phyloP scores from a whole-genome alignment of 805 yeast genomes.

The Saturnispora bothae region DNA sequence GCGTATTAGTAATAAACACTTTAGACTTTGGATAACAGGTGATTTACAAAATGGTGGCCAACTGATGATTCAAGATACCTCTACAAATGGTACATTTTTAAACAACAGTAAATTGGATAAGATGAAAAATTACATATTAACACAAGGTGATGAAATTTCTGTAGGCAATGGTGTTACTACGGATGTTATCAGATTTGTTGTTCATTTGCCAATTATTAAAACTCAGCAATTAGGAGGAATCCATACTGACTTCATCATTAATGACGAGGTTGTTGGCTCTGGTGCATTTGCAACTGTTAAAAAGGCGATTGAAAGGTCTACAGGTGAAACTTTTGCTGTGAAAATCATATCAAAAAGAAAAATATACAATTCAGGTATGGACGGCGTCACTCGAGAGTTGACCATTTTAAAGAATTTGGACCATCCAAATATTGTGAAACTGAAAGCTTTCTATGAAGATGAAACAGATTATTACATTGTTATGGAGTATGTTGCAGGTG shows the following conservation, averaged over 20 bases:
- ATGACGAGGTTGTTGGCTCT: slow-evolving; percentile 82
- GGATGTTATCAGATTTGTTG: slow-evolving; percentile 50
- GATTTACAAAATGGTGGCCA: slow-evolving; percentile 13
- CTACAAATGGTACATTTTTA: slow-evolving; percentile 89
- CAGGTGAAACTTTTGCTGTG: slow-evolving; percentile 84
- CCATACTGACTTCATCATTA: slow-evolving; percentile 50
- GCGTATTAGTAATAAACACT: slow-evolving; percentile 66
- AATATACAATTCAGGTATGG: slow-evolving; percentile 61
- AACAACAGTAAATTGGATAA: slow-evolving; percentile 66
- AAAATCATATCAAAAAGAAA: slow-evolving; percentile 80
- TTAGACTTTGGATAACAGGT: slow-evolving; percentile 44
- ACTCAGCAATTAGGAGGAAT: slow-evolving; percentile 16
- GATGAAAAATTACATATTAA: slow-evolving; percentile 67
- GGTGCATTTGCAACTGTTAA: slow-evolving; percentile 98
- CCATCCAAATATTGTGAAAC: slow-evolving; percentile 76
- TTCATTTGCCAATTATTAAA: slow-evolving; percentile 32
- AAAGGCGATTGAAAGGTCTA: slow-evolving; percentile 74
- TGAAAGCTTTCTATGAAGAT: slow-evolving; percentile 83
- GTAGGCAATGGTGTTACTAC: slow-evolving; percentile 77
- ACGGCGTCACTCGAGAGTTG: slow-evolving; percentile 79
- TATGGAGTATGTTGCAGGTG: slow-evolving; percentile 95
- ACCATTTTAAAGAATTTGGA: slow-evolving; percentile 66
- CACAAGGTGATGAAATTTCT: slow-evolving; percentile 88
- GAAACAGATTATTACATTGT: slow-evolving; percentile 70
- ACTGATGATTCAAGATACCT: slow-evolving; percentile 55